Base-by-base conservation (phyloP, 495 filamentous ascomycete genomes). In the Astrocystis sublimbata region DNA sequence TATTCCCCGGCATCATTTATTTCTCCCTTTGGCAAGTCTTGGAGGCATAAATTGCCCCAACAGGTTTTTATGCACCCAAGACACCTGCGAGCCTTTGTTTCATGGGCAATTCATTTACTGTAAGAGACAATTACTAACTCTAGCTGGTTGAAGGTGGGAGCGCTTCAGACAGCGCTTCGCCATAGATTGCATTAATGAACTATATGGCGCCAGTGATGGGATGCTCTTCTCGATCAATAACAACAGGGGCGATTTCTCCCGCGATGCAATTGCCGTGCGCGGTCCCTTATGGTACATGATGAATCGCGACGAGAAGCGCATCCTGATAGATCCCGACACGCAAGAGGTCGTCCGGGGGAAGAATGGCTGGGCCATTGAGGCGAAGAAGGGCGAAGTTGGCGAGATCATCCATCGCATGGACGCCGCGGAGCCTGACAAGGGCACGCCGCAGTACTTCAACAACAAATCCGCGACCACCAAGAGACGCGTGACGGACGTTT, bases 401-500 rank as follows among this genome's bases (percentile, higher is more conserved):
- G 90, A 90, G 38, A 88, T 91, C 71, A 88, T 93, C 4, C 68
- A 90, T 35, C 86, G 91, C 2, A 75, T 78, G 24, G 73, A 91
- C 15, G 81, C 85, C 0, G 19, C 15, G 10, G 60, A 50, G 24
- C 53, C 67, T 5, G 35, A 45, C 7, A 8, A 15, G 7, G 81
- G 76, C 3, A 90, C 90, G 72, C 79, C 84, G 7, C 87, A 86
- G 9, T 93, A 93, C 69, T 89, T 81, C 76, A 76, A 79, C 36
- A 87, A 92, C 68, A 76, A 79, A 0, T 72, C 79, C 52, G 90
- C 89, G 0, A 87, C 88, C 0, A 67, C 77, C 17, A 87, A 87
- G 73, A 89, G 90, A 67, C 86, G 86, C 55, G 72, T 86, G n/a
- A 67, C 78, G 0, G 79, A 93, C 66, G 87, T 92, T 0, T 92